Conservation (phyloP, 2,329 filamentous ascomycete genomes). For the Aspergillus transmontanensis region DNA sequence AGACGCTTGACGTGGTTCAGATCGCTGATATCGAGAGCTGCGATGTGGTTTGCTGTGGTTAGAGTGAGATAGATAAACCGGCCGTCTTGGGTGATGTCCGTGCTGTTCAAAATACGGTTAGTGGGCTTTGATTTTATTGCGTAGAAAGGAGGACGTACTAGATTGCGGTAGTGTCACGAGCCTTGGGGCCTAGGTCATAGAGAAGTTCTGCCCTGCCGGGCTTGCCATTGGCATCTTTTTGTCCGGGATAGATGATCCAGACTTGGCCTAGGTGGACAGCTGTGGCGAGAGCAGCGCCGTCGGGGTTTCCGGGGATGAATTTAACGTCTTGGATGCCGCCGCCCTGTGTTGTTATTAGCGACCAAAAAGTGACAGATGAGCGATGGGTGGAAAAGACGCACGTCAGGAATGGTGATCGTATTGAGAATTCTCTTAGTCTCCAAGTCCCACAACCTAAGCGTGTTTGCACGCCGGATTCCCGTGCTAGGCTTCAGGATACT, state of each 20-base stretch:
- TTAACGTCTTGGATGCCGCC: constrained; percentile 51
- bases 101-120: constrained; percentile 43
- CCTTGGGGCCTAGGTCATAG: not conserved
- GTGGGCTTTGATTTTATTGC: not conserved
- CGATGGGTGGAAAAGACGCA: not conserved
- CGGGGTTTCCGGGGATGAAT: constrained; percentile 63
- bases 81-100: constrained; percentile 61
- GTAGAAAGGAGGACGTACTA: not conserved
- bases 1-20: constrained; percentile 63
- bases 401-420: not conserved
- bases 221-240: constrained; percentile 56
- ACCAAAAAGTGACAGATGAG: not conserved
- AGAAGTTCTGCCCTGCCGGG: constrained; percentile 62
- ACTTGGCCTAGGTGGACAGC: constrained; percentile 63
- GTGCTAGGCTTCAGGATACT: constrained; percentile 61
- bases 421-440: not conserved
- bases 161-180: not conserved
- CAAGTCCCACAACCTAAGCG: constrained; percentile 64
- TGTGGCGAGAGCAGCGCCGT: constrained; percentile 61
- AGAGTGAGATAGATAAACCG: constrained; percentile 62
- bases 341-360: not conserved
- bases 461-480: constrained; percentile 59
- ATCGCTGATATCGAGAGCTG: constrained; percentile 63
- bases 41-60: constrained; percentile 64
- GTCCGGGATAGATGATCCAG: constrained; percentile 67